Evolutionary conservation across 1,284 basidiomycete species (phyloP).

Genomic region (Sporisorium iseilematis-ciliati): DNA sequence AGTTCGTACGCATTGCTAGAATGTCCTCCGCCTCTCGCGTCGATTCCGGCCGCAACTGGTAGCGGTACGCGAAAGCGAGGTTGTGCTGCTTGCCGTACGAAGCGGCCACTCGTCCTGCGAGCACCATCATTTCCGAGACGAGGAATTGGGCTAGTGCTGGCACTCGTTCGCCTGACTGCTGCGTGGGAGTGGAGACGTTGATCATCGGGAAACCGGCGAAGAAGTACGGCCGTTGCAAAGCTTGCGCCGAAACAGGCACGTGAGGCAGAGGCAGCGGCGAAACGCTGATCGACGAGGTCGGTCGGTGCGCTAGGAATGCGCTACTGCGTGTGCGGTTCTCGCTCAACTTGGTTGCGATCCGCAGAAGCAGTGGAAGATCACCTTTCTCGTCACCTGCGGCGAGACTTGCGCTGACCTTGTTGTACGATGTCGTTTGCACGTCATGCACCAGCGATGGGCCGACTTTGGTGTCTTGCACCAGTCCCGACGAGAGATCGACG

Average conservation of each 20-base stretch:
- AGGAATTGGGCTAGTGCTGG: constrained; percentile 68
- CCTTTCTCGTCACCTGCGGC: neutral
- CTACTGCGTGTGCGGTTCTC: constrained; percentile 21
- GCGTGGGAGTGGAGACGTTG: neutral
- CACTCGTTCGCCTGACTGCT: neutral
- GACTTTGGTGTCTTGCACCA: constrained; percentile 80
- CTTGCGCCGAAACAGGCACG: constrained; percentile 3
- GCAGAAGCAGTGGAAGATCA: constrained; percentile 71
- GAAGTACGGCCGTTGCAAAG: constrained; percentile 34
- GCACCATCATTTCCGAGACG: constrained; percentile 86
- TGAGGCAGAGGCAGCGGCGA: constrained; percentile 38
- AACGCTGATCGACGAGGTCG: constrained; percentile 2
- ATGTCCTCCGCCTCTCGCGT: constrained; percentile 59
- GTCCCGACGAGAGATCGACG: constrained; percentile 75
- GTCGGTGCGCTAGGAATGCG: constrained; percentile 13
- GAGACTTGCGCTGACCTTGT: constrained; percentile 73
- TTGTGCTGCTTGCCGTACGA: constrained; percentile 77
- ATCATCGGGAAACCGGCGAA: constrained; percentile 57
- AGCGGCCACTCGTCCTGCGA: constrained; percentile 83
- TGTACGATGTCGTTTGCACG: constrained; percentile 78
- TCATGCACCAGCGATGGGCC: constrained; percentile 81
- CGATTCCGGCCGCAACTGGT: constrained; percentile 70
- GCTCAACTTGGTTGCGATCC: constrained; percentile 62
- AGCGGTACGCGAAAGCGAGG: constrained; percentile 79
- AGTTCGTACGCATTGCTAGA: constrained; percentile 58